Evolutionary conservation across 108 stramenopile species (phyloP).

Genomic region (Parietichytrium sp.): DNA sequence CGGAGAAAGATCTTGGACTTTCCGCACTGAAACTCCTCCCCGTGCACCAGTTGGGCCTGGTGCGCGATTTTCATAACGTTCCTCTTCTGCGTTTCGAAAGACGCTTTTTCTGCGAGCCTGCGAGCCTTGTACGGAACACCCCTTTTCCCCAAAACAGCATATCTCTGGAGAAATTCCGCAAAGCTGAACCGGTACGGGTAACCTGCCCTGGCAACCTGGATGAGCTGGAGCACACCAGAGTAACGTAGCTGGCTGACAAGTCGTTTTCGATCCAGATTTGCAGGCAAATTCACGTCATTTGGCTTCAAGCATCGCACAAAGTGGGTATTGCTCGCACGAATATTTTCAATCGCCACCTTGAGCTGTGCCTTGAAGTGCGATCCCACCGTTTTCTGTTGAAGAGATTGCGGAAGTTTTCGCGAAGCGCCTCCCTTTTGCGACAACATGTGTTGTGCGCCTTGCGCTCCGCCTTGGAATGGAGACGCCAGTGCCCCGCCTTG

Average conservation of each 20-base stretch:
- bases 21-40: conserved; percentile 16
- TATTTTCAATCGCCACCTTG: conserved; percentile 70
- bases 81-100: background rate
- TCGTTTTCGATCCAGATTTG: background rate
- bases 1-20: conserved; percentile 2
- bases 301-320: conserved; percentile 98
- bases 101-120: background rate
- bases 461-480: too few species aligned
- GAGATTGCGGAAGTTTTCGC: background rate
- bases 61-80: conserved; percentile 5
- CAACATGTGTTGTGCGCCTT: background rate
- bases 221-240: conserved; percentile 30
- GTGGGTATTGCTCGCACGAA: conserved; percentile 85
- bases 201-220: conserved; percentile 6
- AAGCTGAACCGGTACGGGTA: conserved; percentile 35
- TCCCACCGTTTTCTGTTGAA: conserved; percentile 51
- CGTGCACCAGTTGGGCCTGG: conserved; percentile 30
- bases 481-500: too few species aligned
- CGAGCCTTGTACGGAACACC: conserved; percentile 10
- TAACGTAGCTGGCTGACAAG: conserved; percentile 34
- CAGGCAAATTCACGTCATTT: conserved; percentile 61
- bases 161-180: background rate
- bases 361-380: conserved; percentile 84
- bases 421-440: background rate
- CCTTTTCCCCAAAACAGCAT: conserved; percentile 13